Percentiles rank a stretch among this genome's conserved stretches.
Evolutionary conservation across 805 yeast genomes (phyloP).

Genomic region (Yarrowia hollandica): DNA sequence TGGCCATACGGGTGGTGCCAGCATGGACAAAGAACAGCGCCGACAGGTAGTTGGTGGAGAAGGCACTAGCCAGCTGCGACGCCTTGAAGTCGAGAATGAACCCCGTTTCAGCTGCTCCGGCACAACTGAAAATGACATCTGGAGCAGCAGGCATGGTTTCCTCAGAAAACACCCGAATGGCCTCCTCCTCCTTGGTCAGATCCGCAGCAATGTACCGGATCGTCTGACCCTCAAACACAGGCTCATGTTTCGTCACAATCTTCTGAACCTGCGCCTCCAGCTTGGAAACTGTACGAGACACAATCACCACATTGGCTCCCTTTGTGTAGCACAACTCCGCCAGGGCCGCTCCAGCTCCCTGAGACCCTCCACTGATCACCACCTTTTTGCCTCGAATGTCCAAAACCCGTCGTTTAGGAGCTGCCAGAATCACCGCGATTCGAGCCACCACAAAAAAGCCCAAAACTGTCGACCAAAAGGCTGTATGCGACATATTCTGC

Average conservation of each 20-base stretch:
- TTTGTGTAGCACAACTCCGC: conserved; percentile 56
- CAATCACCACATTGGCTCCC: conserved; percentile 67
- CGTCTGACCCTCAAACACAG: conserved; percentile 38
- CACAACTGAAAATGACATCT: conserved; percentile 79
- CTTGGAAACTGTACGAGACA: conserved; percentile 72
- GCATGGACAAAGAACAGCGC: conserved; percentile 72
- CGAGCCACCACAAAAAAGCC: conserved; percentile 19
- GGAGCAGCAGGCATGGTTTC: conserved; percentile 47
- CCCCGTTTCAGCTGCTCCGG: conserved; percentile 82
- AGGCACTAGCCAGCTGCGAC: conserved; percentile 59
- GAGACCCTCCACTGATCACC: conserved; percentile 90
- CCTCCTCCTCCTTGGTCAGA: conserved; percentile 54
- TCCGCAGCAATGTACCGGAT: conserved; percentile 61
- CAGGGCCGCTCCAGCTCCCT: conserved; percentile 83
- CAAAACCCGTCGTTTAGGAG: background rate
- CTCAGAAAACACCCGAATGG: conserved; percentile 49
- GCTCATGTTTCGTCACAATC: conserved; percentile 39
- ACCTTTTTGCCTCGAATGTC: conserved; percentile 49
- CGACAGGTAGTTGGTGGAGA: conserved; percentile 69
- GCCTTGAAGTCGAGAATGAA: conserved; percentile 67
- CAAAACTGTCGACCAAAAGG: conserved; percentile 13
- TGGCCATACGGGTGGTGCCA: conserved; percentile 42
- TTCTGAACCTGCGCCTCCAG: conserved; percentile 52
- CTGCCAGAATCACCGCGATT: conserved; percentile 10
- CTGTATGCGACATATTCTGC: conserved; percentile 20